Base-by-base conservation (phyloP, 345 rosid genomes). In the Melaleuca alternifolia region DNA sequence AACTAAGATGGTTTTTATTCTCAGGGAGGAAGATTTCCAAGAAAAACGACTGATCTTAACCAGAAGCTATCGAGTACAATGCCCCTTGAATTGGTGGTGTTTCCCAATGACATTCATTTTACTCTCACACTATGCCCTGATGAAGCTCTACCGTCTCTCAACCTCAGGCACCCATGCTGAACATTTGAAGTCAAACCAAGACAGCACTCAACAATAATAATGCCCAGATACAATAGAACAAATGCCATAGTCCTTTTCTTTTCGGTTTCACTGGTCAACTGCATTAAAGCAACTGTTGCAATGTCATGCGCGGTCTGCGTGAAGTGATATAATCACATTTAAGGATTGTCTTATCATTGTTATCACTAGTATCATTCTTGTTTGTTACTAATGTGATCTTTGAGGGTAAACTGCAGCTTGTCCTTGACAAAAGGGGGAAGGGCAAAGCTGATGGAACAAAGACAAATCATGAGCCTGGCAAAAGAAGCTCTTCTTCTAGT, bases 51-150 rank as follows among this genome's bases (percentile, higher is more conserved):
- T 50, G 21, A 16, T 52, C 23, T 26, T 53, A 41, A 54, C 13
- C 14, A 83, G 71, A 33, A 18, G 50, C n/a, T 52, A 83, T 33
- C 46, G 30, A 62, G 71, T 71, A 2, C 12, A 16, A 48, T 56
- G 86, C 61, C 89, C 84, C 28, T 84, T 81, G 86, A 77, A 76
- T 52, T 76, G 86, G 87, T 83, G 83, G 88, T 77, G 89, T 86
- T 54, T 61, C 76, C 71, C 30, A 6, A 61, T 90, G 41, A 62
- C 87, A 53, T 59, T 85, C 85, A 85, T 87, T 76, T 21, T 89
- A 77, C 62, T 90, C 28, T 53, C 87, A 1, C 90, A 82, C 84
- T 90, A 85, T 86, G 53, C 88, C 86, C 85, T 89, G 28, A 87
- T 48, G 88, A 88, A 85, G 88, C 61, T 91, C 84, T 86, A 90